Percentiles rank a stretch among this genome's conserved stretches.
Evolutionary conservation across 2,329 filamentous ascomycete species (phyloP).

Genomic region (Colletotrichum kahawae): DNA sequence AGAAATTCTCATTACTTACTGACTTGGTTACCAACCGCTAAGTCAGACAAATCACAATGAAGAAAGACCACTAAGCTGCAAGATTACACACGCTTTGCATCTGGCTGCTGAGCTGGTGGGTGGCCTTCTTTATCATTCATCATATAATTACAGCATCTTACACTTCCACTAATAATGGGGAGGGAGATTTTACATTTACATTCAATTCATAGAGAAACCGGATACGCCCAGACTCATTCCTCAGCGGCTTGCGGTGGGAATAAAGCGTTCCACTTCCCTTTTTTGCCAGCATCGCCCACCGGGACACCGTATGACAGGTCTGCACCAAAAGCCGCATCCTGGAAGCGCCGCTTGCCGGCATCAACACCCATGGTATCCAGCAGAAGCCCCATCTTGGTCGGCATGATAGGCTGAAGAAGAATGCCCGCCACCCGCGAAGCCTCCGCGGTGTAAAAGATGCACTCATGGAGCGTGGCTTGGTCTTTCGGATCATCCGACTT

Average conservation of each 20-base stretch:
- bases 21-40: background rate
- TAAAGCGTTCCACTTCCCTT: background rate
- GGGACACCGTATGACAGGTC: conserved; percentile 73
- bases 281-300: background rate
- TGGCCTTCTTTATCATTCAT: background rate
- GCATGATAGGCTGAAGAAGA: conserved; percentile 90
- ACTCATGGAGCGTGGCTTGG: conserved; percentile 53
- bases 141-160: background rate
- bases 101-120: background rate
- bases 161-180: background rate
- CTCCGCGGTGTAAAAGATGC: conserved; percentile 76
- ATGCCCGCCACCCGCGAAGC: conserved; percentile 81
- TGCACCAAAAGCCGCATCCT: conserved; percentile 63
- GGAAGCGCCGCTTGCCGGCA: conserved; percentile 63
- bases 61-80: background rate
- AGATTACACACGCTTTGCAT: background rate
- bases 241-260: conserved; percentile 12
- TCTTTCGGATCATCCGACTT: conserved; percentile 39
- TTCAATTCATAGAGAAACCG: background rate
- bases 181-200: background rate
- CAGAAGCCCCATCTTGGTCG: conserved; percentile 72
- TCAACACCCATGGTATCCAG: conserved; percentile 81
- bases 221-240: background rate
- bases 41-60: background rate
- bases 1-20: background rate